phyloP scores from a whole-genome alignment of 2,329 filamentous ascomycete species.

The Diaporthe helianthi region DNA sequence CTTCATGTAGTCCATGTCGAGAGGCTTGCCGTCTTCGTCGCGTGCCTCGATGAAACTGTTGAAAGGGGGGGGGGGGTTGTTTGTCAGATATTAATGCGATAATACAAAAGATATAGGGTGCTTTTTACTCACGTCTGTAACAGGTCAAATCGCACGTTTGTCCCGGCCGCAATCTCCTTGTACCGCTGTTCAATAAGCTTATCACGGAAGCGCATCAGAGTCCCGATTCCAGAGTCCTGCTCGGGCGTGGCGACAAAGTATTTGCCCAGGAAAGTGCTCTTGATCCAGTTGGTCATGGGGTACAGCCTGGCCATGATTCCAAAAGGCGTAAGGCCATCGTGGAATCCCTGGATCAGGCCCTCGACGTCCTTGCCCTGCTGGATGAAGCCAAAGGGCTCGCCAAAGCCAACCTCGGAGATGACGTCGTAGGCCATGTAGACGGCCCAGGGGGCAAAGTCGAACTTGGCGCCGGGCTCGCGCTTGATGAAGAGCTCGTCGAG shows the following conservation, averaged over 20 bases:
- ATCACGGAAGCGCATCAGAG: conserved; percentile 64
- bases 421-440: conserved; percentile 65
- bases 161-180: conserved; percentile 53
- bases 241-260: conserved; percentile 61
- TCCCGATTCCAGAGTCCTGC: conserved; percentile 61
- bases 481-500: conserved; percentile 53
- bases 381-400: conserved; percentile 59
- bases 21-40: conserved; percentile 52
- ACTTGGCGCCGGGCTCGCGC: conserved; percentile 47
- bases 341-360: conserved; percentile 61
- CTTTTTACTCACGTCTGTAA: conserved; percentile 52
- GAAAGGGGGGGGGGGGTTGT: too few relatives aligned
- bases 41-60: conserved; percentile 48
- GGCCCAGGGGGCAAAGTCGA: conserved; percentile 64
- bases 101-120: fast-evolving
- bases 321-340: conserved; percentile 58
- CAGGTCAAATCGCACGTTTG: conserved; percentile 55
- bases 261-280: conserved; percentile 57
- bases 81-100: background rate
- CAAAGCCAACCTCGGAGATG: conserved; percentile 59
- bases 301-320: conserved; percentile 59
- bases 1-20: conserved; percentile 58
- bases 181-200: conserved; percentile 56
- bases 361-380: conserved; percentile 58
- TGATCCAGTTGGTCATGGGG: conserved; percentile 62